phyloP scores from a whole-genome alignment of 352 stramenopile genomes.

The Globisporangium canariense region DNA sequence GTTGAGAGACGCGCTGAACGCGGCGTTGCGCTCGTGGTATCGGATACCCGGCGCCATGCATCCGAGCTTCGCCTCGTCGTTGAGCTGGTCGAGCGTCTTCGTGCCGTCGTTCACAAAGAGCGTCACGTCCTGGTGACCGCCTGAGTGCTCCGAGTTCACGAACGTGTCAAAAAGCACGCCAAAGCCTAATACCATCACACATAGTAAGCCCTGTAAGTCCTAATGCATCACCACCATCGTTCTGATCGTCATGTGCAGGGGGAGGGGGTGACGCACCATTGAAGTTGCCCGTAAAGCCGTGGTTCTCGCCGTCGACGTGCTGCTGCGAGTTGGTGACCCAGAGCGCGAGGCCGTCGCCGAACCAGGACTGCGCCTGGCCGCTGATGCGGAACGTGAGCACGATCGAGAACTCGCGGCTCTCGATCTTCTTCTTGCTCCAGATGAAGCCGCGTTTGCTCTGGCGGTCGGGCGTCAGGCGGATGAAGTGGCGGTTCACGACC shows the following conservation, averaged over 20 bases:
- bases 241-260: neutral
- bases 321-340: conserved; percentile 64
- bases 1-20: conserved; percentile 74
- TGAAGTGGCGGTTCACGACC: conserved; percentile 77
- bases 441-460: conserved; percentile 75
- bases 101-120: conserved; percentile 79
- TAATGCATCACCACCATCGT: neutral
- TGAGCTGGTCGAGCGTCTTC: conserved; percentile 74
- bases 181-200: conserved; percentile 28
- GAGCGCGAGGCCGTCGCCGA: conserved; percentile 74
- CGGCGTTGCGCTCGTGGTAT: conserved; percentile 79
- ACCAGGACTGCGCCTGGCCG: conserved; percentile 70
- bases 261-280: conserved; percentile 19
- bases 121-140: conserved; percentile 82
- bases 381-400: conserved; percentile 85
- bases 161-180: conserved; percentile 86
- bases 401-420: conserved; percentile 59
- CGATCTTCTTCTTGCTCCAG: conserved; percentile 69
- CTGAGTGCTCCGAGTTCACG: conserved; percentile 72
- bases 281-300: conserved; percentile 76
- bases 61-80: conserved; percentile 60
- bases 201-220: neutral
- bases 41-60: conserved; percentile 78
- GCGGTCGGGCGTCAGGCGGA: conserved; percentile 73
- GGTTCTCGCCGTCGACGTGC: conserved; percentile 67